phyloP scores from a whole-genome alignment of 257 asterid genomes.

The Penstemon newberryi region DNA sequence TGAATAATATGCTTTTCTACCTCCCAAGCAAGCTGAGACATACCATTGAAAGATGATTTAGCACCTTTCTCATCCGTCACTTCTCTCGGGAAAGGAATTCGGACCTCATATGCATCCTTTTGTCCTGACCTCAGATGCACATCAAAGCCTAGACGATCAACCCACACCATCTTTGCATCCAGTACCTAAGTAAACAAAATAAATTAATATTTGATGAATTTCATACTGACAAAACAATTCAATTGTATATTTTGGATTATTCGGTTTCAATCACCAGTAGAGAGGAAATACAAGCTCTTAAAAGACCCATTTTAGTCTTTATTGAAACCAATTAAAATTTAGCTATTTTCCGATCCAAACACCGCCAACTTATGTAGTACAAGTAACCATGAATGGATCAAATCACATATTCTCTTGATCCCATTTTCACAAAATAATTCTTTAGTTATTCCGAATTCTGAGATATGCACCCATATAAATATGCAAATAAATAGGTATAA shows the following conservation, averaged over 20 bases:
- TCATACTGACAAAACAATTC: slow-evolving; percentile 12
- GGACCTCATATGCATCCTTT: slow-evolving; percentile 66
- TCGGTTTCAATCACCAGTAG: slow-evolving; percentile 2
- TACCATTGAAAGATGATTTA: slow-evolving; percentile 91
- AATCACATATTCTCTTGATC: no score
- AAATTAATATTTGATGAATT: slow-evolving; percentile 12
- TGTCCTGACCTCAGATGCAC: slow-evolving; percentile 57
- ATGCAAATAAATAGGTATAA: not conserved
- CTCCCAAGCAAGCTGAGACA: slow-evolving; percentile 98
- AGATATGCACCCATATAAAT: not conserved
- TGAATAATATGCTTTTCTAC: slow-evolving; percentile 67
- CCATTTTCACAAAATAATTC: no score
- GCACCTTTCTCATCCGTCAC: slow-evolving; percentile 91
- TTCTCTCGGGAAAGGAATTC: slow-evolving; percentile 92
- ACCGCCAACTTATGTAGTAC: not conserved
- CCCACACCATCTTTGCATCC: slow-evolving; percentile 91
- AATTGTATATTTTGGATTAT: not conserved
- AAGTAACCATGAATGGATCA: not conserved
- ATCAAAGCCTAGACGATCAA: slow-evolving; percentile 89
- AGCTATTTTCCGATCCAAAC: not conserved
- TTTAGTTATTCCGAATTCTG: not conserved
- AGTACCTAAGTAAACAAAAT: slow-evolving; percentile 48
- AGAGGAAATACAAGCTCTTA: not conserved
- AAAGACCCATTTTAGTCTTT: not conserved
- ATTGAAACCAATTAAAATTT: no score